Evolutionary conservation across 2,329 filamentous ascomycete species (phyloP).

Genomic region (Colletotrichum magnum): DNA sequence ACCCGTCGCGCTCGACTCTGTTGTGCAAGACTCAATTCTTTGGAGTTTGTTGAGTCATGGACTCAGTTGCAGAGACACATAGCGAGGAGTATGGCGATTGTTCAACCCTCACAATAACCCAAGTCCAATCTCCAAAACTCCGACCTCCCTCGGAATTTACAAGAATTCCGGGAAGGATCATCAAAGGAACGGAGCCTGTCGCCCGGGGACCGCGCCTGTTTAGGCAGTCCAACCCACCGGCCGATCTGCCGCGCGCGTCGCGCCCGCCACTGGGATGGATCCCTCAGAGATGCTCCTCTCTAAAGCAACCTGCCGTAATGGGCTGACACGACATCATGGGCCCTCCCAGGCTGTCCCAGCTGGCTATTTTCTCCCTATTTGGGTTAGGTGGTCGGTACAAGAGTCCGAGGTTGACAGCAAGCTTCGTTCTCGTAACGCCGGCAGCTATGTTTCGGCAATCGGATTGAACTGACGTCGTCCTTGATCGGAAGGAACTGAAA

Average conservation of each 20-base stretch:
- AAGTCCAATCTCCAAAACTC: no score
- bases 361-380: conserved; percentile 10
- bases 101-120: no score
- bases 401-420: neutral
- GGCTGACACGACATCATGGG: conserved; percentile 27
- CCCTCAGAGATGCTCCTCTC: conserved; percentile 7
- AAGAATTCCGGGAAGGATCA: conserved; percentile 22
- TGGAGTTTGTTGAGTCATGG: neutral
- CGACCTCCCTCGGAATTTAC: neutral
- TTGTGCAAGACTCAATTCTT: no score
- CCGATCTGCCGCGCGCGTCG: conserved; percentile 33
- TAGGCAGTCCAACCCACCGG: conserved; percentile 23
- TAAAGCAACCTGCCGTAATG: conserved; percentile 29
- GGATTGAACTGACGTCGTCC: no score
- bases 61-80: neutral
- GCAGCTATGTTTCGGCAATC: no score
- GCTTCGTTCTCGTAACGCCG: no score
- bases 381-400: neutral
- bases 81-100: no score
- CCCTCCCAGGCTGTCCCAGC: conserved; percentile 1
- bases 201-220: conserved; percentile 32
- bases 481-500: no score
- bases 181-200: conserved; percentile 18
- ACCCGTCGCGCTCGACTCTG: no score
- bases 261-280: conserved; percentile 20